Conservation (phyloP, 768 basidiomycete genomes). For the Trametes punicea region DNA sequence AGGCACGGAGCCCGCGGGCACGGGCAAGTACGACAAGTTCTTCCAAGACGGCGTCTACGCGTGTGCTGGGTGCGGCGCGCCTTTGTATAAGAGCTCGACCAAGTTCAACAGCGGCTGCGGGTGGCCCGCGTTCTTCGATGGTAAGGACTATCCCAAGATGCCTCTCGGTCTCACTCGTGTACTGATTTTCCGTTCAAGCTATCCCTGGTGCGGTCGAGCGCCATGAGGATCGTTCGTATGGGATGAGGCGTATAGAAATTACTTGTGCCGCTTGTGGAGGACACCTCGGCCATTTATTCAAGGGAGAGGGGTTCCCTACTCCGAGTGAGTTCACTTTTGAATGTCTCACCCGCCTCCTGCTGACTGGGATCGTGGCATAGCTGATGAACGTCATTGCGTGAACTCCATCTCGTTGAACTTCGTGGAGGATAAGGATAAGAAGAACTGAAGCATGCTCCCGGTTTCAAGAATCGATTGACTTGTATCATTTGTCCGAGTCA, state of each 20-base stretch:
- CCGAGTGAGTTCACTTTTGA: conserved; percentile 53
- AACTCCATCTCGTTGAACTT: conserved; percentile 88
- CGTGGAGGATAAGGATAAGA: conserved; percentile 42
- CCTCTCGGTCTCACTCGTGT: not conserved
- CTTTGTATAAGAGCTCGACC: conserved; percentile 83
- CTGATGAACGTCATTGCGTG: conserved; percentile 84
- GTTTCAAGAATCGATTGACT: conserved; percentile 1
- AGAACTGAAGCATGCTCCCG: not conserved
- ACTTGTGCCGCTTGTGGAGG: conserved; percentile 89
- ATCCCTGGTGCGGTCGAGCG: conserved; percentile 84
- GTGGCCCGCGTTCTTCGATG: conserved; percentile 98
- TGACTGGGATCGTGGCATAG: conserved; percentile 33
- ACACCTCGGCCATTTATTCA: conserved; percentile 94
- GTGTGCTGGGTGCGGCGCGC: conserved; percentile 78
- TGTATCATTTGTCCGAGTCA: not conserved
- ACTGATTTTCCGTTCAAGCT: conserved; percentile 43
- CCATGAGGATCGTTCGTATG: conserved; percentile 67
- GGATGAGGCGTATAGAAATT: conserved; percentile 79
- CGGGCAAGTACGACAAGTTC: conserved; percentile 78
- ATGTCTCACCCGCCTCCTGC: not conserved
- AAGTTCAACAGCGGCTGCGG: conserved; percentile 94
- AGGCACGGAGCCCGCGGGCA: conserved; percentile 78
- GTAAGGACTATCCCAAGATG: conserved; percentile 34
- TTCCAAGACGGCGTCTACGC: conserved; percentile 63
- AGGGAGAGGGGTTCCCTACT: conserved; percentile 79